Base-by-base conservation (phyloP, 2,329 filamentous ascomycete genomes). In the Pseudocercospora crystallina region DNA sequence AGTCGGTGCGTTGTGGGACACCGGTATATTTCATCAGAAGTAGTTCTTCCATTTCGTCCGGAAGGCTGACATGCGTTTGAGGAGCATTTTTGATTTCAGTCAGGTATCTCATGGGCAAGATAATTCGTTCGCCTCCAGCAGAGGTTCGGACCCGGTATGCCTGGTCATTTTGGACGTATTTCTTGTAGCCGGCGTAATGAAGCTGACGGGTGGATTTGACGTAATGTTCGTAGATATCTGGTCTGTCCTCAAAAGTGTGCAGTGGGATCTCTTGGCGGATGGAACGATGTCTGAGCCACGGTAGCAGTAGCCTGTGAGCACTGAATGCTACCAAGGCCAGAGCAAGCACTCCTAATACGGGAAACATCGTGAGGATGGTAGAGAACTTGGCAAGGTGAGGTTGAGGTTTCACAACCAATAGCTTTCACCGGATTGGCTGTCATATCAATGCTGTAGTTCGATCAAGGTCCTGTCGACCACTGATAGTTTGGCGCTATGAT, bases 11-110 rank as follows among this genome's bases (percentile, higher is more conserved):
- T 34, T 49, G 46, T 3, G 51, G 51, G 2, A 54, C 51, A n/a
- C 51, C 51, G 8, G 51, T 54, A 9, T 54, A 49, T 29, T 34
- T 48, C 51, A 54, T 54, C 32, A 54, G 20, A 2, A 54, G 37
- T 14, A 54, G 29, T 29, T 54, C 51, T 12, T 54, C 51, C 51
- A 54, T 54, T 26, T 54, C 51, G 29, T 49, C 46, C 13, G 51
- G 51, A 17, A 54, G 36, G 31, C 51, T 54, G 5, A 54, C 13
- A 4, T 14, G 35, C 10, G 10, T 34, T 17, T 49, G 51, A n/a
- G 35, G n/a, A 9, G 51, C 46, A 47, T 49, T 54, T n/a, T 54
- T 54, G 37, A 54, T 43, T n/a, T 54, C 51, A 1, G 8, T 12
- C 35, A 54, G 14, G 30, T 49, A 54, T 29, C 45, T 45, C 34